Percentiles rank a stretch among this genome's conserved stretches.
Evolutionary conservation across 352 stramenopile species (phyloP).

Genomic region (Pythium graminicola): DNA sequence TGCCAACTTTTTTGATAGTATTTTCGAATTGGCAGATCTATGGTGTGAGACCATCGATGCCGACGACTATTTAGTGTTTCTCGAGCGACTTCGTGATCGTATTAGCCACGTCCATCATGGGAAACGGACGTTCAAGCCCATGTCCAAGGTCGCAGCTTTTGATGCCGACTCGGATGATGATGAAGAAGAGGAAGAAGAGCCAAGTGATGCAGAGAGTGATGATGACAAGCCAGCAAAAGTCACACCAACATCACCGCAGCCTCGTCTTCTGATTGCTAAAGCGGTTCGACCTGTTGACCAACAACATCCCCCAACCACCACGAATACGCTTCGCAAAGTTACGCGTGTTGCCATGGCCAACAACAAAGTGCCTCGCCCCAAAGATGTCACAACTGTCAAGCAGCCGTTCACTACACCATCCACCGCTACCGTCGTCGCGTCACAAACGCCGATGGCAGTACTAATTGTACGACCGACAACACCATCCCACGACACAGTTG

Average conservation of each 20-base stretch:
- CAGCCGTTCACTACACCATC: not conserved
- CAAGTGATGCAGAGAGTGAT: conserved; percentile 22
- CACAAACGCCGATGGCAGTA: not conserved
- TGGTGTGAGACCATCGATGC: conserved; percentile 70
- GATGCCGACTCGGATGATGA: conserved; percentile 38
- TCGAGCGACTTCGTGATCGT: conserved; percentile 30
- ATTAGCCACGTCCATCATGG: conserved; percentile 31
- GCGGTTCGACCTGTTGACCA: conserved; percentile 2
- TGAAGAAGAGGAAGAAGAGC: conserved; percentile 27
- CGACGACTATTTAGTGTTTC: conserved; percentile 56
- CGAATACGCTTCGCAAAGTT: conserved; percentile 6
- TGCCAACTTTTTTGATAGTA: conserved; percentile 61
- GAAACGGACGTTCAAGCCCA: conserved; percentile 33
- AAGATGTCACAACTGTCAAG: not conserved
- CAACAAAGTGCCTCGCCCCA: not conserved
- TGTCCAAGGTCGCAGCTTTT: conserved; percentile 41
- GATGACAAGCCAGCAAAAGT: not conserved
- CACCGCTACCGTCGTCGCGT: not conserved
- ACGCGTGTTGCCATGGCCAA: conserved; percentile 5
- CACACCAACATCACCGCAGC: not conserved
- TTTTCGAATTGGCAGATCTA: conserved; percentile 66
- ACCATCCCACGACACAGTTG: not conserved
- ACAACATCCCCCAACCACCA: not conserved
- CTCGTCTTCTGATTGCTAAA: conserved; percentile 11
- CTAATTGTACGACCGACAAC: not conserved